Evolutionary conservation across 345 rosid genomes (phyloP).

Genomic region (Reutealis trisperma): DNA sequence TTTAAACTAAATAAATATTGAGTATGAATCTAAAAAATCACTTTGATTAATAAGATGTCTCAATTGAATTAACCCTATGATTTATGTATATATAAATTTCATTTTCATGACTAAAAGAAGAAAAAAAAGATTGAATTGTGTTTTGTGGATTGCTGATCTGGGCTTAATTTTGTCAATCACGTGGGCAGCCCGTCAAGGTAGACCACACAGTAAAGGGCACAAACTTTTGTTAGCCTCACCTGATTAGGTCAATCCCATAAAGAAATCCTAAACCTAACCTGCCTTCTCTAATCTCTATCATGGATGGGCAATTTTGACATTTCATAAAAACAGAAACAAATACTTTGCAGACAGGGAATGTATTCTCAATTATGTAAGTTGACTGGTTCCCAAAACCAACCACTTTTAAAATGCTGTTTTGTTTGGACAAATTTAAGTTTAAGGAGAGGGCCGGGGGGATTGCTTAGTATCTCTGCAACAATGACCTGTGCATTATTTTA

Average conservation of each 20-base stretch:
- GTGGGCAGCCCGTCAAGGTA: slow-evolving; percentile 43
- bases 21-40: no score
- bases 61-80: no score
- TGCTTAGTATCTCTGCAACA: slow-evolving; percentile 64
- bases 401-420: slow-evolving; percentile 28
- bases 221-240: slow-evolving; percentile 31
- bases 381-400: slow-evolving; percentile 51
- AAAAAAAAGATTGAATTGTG: slow-evolving; percentile 13
- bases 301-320: slow-evolving; percentile 26
- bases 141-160: slow-evolving; percentile 33
- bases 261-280: not conserved
- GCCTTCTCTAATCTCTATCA: slow-evolving; percentile 7
- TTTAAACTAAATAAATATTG: no score
- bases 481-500: slow-evolving; percentile 37
- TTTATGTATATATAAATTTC: slow-evolving; percentile 16
- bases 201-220: slow-evolving; percentile 18
- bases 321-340: not conserved
- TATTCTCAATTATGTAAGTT: slow-evolving; percentile 33
- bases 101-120: slow-evolving; percentile 20
- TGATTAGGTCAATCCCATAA: slow-evolving; percentile 41
- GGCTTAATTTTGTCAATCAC: slow-evolving; percentile 36
- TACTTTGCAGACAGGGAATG: slow-evolving; percentile 39
- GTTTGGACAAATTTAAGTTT: slow-evolving; percentile 42
- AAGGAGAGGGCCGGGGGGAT: slow-evolving; percentile 28
- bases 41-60: no score